Evolutionary conservation across 2,329 filamentous ascomycete genomes (phyloP), one percentile per base, ranked within the genome.

Genomic region (Cercospora zeina): DNA sequence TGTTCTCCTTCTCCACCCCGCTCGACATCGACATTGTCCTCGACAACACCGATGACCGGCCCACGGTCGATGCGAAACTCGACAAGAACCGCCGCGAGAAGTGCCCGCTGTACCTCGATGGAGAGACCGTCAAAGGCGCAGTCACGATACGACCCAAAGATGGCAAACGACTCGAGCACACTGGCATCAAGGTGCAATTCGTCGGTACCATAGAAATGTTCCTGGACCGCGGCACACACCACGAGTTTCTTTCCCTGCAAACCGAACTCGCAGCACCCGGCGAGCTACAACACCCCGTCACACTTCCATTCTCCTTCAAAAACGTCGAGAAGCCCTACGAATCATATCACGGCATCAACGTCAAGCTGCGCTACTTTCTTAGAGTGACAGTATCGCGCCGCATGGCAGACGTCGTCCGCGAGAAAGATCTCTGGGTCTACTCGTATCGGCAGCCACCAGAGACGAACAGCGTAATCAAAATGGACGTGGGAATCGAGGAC

Each of bases 141-240:
- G 93, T 99, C 65, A 99, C 95, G 7, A 88, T 99, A 69, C 83
- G 95, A 69, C 95, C 95, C 54, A 99, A 99, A 79, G 95, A 99
- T 83, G 95, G 95, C 75, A 97, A 97, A 83, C 87, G 95, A 65
- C 83, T 99, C 74, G 95, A 99, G 79, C 95, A 99, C 78, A 97
- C 93, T 10, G 95, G 95, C 71, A 97, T 99, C 84, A 99, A 99
- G 80, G 93, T 99, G 72, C 95, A 99, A 77, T 99, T 99, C 81
- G 97, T 99, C 72, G 95, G 95, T 76, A 96, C 93, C 66, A 99
- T 99, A 82, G 95, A 99, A 78, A 99, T 99, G 95, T 99, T 97
- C 85, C 99, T 96, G 78, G 95, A 99, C 77, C 91, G 95, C 74
- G 93, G 93, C 72, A 99, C 97, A 77, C 95, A 97, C 81, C 96